Percentiles rank a stretch among this genome's conserved stretches.
phyloP scores from a whole-genome alignment of 202 grass and related monocot species.

The Cymbopogon flexuosus region DNA sequence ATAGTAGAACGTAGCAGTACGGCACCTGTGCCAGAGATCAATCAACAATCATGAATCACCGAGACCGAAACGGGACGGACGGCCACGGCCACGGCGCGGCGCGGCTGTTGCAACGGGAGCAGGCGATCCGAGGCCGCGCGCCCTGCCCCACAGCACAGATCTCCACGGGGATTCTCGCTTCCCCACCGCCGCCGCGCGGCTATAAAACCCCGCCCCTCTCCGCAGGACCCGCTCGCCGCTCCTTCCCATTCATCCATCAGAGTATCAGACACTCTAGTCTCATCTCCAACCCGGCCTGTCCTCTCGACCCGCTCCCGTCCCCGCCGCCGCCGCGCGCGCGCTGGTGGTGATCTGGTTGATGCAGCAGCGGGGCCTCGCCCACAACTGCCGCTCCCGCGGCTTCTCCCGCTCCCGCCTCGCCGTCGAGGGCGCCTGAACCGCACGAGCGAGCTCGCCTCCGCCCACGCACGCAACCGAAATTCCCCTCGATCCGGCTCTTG shows the following conservation, averaged over 20 bases:
- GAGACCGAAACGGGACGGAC: background rate
- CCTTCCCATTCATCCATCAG: background rate
- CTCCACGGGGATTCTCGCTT: constrained; percentile 20
- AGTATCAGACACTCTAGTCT: background rate
- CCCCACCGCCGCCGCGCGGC: background rate
- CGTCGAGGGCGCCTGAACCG: constrained; percentile 67
- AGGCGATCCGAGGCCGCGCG: background rate
- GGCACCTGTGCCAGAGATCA: background rate
- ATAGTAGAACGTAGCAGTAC: too few species aligned
- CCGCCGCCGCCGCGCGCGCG: background rate
- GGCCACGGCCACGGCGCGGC: background rate
- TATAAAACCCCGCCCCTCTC: constrained; percentile 32
- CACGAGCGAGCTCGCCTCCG: background rate
- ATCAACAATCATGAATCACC: background rate
- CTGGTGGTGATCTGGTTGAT: constrained; percentile 34
- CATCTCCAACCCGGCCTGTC: background rate
- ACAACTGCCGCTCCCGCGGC: constrained; percentile 88
- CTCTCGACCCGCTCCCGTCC: background rate
- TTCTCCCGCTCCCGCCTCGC: constrained; percentile 90
- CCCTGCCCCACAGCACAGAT: constrained; percentile 9
- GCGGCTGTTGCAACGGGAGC: background rate
- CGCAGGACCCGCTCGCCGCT: constrained; percentile 31
- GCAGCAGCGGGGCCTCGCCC: constrained; percentile 56
- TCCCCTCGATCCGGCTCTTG: background rate
- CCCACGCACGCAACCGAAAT: too few species aligned